Conservation (phyloP, 2,329 filamentous ascomycete species). For the Colletotrichum sp. region DNA sequence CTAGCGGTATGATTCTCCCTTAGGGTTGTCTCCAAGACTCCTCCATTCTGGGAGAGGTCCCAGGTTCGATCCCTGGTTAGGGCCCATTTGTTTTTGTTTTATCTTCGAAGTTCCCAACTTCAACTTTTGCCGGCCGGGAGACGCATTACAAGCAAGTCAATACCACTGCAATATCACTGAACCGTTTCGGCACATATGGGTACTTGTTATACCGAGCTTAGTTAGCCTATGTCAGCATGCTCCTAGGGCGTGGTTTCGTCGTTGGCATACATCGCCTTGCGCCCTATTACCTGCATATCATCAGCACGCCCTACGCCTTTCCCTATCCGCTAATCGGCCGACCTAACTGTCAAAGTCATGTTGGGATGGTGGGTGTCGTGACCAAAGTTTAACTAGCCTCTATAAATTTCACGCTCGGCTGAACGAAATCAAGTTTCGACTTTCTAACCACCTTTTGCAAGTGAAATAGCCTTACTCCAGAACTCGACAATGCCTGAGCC, state of each 20-base stretch:
- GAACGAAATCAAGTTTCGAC: rapidly evolving
- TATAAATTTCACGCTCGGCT: neutral
- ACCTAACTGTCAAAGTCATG: neutral
- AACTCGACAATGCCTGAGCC: slow-evolving; percentile 45
- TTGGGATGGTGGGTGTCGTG: neutral
- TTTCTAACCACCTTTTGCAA: neutral
- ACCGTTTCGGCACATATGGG: rapidly evolving
- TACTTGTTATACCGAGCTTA: too few relatives aligned
- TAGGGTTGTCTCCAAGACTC: neutral
- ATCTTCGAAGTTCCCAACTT: neutral
- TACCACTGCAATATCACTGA: neutral
- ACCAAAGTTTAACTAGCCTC: neutral
- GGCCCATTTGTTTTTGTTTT: neutral
- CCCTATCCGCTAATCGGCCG: neutral
- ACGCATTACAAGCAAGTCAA: neutral
- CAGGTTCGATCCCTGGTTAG: neutral
- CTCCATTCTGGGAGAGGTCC: neutral
- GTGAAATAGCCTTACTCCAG: neutral
- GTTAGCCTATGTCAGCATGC: neutral
- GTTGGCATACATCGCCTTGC: neutral
- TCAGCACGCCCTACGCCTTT: neutral
- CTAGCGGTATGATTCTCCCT: neutral
- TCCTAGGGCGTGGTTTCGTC: neutral
- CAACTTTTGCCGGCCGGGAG: neutral
- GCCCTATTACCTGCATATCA: neutral